Percentiles rank a stretch among this genome's conserved stretches.
phyloP scores from a whole-genome alignment of 495 filamentous ascomycete species.

The Thermochaetoides thermophila region DNA sequence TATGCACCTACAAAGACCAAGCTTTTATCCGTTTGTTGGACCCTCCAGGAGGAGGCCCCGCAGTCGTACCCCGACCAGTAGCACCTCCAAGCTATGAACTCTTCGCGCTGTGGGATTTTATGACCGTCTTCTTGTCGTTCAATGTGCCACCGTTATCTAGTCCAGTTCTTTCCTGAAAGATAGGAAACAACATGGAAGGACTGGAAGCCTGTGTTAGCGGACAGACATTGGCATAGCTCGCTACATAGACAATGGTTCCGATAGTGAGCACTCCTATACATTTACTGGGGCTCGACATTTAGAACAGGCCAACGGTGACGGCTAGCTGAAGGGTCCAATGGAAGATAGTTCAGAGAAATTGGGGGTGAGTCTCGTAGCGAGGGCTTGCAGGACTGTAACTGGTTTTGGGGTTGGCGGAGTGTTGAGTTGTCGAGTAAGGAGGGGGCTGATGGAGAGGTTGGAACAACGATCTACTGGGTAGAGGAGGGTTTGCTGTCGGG shows the following conservation, averaged over 20 bases:
- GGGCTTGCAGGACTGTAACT: constrained; percentile 83
- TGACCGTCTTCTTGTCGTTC: constrained; percentile 90
- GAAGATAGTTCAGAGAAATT: constrained; percentile 56
- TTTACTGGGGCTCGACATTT: constrained; percentile 75
- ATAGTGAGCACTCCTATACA: constrained; percentile 75
- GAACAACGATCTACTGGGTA: constrained; percentile 9
- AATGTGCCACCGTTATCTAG: constrained; percentile 74
- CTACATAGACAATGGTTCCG: constrained; percentile 69
- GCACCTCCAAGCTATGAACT: constrained; percentile 53
- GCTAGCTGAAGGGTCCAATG: constrained; percentile 44
- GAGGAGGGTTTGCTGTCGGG: too few species aligned
- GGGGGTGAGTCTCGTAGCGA: constrained; percentile 59
- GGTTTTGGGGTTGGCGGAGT: constrained; percentile 91
- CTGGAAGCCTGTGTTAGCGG: constrained; percentile 25
- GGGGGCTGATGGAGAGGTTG: constrained; percentile 30
- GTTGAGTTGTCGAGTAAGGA: constrained; percentile 63
- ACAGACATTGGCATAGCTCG: constrained; percentile 58
- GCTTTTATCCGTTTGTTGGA: constrained; percentile 77
- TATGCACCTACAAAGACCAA: constrained; percentile 89
- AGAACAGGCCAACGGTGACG: constrained; percentile 46
- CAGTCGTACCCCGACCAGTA: constrained; percentile 34
- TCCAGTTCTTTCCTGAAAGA: constrained; percentile 39
- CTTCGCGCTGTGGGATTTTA: constrained; percentile 71
- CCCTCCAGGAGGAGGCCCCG: constrained; percentile 30
- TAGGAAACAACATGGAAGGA: constrained; percentile 33